Base-by-base conservation (phyloP, 129 eudicot species). In the Deinandra increscens region DNA sequence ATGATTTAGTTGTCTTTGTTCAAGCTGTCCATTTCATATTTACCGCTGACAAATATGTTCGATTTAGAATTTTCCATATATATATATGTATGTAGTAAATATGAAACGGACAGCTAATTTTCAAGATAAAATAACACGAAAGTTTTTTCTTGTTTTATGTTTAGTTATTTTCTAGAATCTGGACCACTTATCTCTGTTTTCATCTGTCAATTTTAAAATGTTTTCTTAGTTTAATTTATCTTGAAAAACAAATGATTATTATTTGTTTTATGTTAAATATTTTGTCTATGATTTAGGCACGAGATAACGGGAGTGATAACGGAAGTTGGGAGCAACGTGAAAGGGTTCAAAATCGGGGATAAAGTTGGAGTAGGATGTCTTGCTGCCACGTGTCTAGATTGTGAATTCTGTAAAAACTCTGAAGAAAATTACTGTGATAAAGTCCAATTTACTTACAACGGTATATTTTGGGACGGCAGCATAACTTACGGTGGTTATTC, bases 401-500 rank as follows among this genome's bases (percentile, higher is more conserved):
- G 99, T 17, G 97, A 94, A 19, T 87, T 38, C 14, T 94, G 99
- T 56, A 75, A 80, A 26, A 68, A 49, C 1, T 82, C 72, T 0
- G 75, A 81, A 44, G 97, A 94, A 60, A 94, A 89, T 18, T 94
- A 89, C 19, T 94, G 99, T 50, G 96, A 85, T 43, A 64, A 90
- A 14, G 23, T 87, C 0, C 93, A 89, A 70, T 69, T 84, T 14
- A 83, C 88, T 1, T 87, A 81, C 68, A 94, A 90, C 60, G 97
- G 96, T 51, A 75, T 94, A 23, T 89, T 89, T 75, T 89, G 97
- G 97, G 99, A 94, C 51, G 97, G 99, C 6, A 87, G 87, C 80
- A 87, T 94, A 72, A 94, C 99, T 36, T 87, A 89, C 34, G 99
- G 99, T 5, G 99, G 99, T 76, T 94, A 89, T 78, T 94, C 99